A percentile compares a stretch with the other conserved stretches of the same genome.
Conservation (phyloP, 495 filamentous ascomycete genomes). For the Penicillium paxilli region DNA sequence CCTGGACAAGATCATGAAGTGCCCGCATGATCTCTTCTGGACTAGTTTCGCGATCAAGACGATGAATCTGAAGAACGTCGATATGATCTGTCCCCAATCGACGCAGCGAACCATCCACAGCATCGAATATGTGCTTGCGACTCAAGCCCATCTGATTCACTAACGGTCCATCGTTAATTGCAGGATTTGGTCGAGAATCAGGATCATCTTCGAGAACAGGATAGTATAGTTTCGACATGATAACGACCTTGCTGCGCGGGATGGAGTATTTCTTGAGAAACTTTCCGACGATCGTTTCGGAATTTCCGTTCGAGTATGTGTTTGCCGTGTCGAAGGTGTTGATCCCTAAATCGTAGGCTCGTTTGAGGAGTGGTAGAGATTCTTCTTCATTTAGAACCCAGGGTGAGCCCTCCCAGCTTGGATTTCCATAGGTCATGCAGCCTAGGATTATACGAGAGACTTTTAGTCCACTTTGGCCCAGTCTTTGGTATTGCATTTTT, state of each 20-base stretch:
- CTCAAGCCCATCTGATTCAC: slow-evolving; percentile 50
- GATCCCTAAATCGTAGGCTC: slow-evolving; percentile 64
- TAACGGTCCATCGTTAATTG: slow-evolving; percentile 23
- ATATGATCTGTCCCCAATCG: slow-evolving; percentile 53
- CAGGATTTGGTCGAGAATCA: slow-evolving; percentile 12
- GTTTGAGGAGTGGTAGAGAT: slow-evolving; percentile 63
- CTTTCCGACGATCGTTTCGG: slow-evolving; percentile 70
- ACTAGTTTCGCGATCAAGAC: slow-evolving; percentile 51
- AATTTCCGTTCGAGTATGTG: slow-evolving; percentile 66
- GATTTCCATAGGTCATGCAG: slow-evolving; percentile 63
- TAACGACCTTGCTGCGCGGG: slow-evolving; percentile 66
- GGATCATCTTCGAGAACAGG: slow-evolving; percentile 44
- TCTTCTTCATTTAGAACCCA: slow-evolving; percentile 66
- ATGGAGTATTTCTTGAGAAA: slow-evolving; percentile 70
- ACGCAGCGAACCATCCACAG: slow-evolving; percentile 47
- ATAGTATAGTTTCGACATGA: slow-evolving; percentile 71
- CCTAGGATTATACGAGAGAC: slow-evolving; percentile 68
- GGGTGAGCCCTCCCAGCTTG: slow-evolving; percentile 45
- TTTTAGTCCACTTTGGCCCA: slow-evolving; percentile 67
- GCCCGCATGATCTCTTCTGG: slow-evolving; percentile 74
- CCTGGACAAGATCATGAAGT: slow-evolving; percentile 64
- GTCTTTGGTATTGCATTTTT: slow-evolving; percentile 24
- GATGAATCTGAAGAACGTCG: slow-evolving; percentile 56
- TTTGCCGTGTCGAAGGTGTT: slow-evolving; percentile 56
- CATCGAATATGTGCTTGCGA: slow-evolving; percentile 54